phyloP scores from a whole-genome alignment of 164 flowering plant genomes.

The Liriodendron chinense region DNA sequence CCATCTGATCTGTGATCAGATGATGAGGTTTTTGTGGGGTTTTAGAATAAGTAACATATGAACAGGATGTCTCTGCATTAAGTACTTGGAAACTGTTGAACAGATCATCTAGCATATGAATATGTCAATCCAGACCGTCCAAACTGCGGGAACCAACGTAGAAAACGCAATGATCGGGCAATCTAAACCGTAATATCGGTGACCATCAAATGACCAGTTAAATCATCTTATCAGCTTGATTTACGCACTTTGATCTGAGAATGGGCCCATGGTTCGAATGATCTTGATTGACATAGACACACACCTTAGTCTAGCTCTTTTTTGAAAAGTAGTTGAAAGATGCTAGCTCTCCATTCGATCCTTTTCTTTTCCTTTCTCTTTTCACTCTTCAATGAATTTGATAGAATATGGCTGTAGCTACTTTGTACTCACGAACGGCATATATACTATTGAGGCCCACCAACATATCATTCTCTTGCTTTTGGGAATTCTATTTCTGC shows the following conservation, averaged over 20 bases:
- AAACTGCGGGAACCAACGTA: too few relatives aligned
- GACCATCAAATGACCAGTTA: too few relatives aligned
- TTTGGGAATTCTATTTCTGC: not conserved
- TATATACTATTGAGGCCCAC: not conserved
- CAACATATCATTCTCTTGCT: not conserved
- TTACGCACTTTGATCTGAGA: too few relatives aligned
- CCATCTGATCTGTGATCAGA: not conserved
- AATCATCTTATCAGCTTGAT: too few relatives aligned
- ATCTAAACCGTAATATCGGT: too few relatives aligned
- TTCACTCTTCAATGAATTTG: not conserved
- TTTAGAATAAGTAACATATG: not conserved
- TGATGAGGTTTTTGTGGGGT: not conserved
- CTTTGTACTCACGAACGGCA: slow-evolving; percentile 1
- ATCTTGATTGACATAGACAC: too few relatives aligned
- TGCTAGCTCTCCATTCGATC: not conserved
- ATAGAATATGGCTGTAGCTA: too few relatives aligned
- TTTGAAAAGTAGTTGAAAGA: slow-evolving; percentile 10
- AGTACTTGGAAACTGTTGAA: not conserved
- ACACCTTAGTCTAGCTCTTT: not conserved
- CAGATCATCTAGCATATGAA: not conserved
- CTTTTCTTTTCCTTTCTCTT: not conserved
- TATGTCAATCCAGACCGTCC: too few relatives aligned
- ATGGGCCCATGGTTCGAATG: too few relatives aligned
- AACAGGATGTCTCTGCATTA: not conserved
- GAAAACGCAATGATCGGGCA: too few relatives aligned